Evolutionary conservation across 1,284 basidiomycete genomes (phyloP).

Genomic region (Cryptococcus amylolentus): DNA sequence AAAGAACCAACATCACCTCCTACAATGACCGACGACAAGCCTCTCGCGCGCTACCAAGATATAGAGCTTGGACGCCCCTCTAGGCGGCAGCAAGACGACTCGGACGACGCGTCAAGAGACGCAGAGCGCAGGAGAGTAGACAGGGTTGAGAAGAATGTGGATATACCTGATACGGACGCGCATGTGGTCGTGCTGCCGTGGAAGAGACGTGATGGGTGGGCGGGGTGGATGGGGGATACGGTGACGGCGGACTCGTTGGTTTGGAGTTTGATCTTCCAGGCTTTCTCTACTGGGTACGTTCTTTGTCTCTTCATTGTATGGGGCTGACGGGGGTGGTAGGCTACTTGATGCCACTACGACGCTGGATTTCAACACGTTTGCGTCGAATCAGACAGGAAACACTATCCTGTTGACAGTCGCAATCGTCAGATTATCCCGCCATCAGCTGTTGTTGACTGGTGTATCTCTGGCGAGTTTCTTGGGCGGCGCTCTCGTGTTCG

Average conservation of each 20-base stretch:
- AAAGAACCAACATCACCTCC: too few relatives aligned
- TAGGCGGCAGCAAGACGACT: too few relatives aligned
- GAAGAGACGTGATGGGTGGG: slow-evolving; percentile 22
- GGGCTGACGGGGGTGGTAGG: slow-evolving; percentile 4
- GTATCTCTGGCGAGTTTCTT: slow-evolving; percentile 41
- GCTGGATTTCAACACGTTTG: slow-evolving; percentile 46
- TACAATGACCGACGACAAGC: too few relatives aligned
- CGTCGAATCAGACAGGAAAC: slow-evolving; percentile 49
- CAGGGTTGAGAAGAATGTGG: not conserved
- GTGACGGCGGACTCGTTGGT: slow-evolving; percentile 29
- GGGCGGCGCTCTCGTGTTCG: slow-evolving; percentile 34
- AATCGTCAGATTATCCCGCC: slow-evolving; percentile 27
- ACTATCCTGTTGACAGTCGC: slow-evolving; percentile 47
- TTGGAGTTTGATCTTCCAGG: slow-evolving; percentile 34
- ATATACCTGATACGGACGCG: not conserved
- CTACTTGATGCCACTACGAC: slow-evolving; percentile 48
- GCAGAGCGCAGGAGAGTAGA: too few relatives aligned
- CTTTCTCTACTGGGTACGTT: slow-evolving; percentile 38
- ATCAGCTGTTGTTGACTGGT: slow-evolving; percentile 33
- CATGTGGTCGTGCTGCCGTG: slow-evolving; percentile 16
- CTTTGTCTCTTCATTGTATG: not conserved
- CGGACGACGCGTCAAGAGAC: too few relatives aligned
- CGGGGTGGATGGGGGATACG: slow-evolving; percentile 30
- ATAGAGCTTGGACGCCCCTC: too few relatives aligned
- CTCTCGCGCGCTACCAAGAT: too few relatives aligned